Base-by-base conservation (phyloP, 2,329 filamentous ascomycete genomes). In the Tolypocladium sp. region DNA sequence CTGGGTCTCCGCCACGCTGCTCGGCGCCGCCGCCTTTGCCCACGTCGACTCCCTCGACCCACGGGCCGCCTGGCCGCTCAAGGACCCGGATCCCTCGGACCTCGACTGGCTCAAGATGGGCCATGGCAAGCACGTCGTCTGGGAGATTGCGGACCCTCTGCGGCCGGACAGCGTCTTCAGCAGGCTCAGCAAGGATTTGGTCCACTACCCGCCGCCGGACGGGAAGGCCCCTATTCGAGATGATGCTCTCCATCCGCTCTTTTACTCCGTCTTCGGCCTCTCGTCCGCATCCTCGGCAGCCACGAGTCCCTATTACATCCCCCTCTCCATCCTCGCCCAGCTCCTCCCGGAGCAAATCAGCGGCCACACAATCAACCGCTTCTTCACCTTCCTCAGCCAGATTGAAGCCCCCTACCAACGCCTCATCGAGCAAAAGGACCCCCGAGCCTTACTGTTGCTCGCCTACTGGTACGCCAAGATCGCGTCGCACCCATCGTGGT, bases 101-200 rank as follows among this genome's bases (percentile, higher is more conserved):
- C 71, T 87, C 1, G 75, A 82, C 64, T 88, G 84, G 85, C 66
- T 87, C 2, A 79, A 74, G 56, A 76, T 87, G 67, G 57, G 74
- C 76, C 46, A 17, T 13, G 37, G 37, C 37, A 40, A 40, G 13
- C 37, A 17, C 37, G 13, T 40, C 13, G 37, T 40, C 12, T 40
- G 37, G 37, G 37, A 40, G 37, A 40, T 40, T 40, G 37, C 37
- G 12, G 13, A 40, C 13, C 37, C 37, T 10, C 37, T 40, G 12
- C 10, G 37, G 37, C 37, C 37, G 12, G 37, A 40, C 37, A 40
- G 37, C 37, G 37, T 40, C 37, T 40, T 17, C 13, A 17, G 37
- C 10, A 40, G 37, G 37, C 37, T 40, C 37, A 15, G 37, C 37
- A 12, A 8, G 10, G 37, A 38, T 7, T 10, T 38, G 12, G 10